A percentile compares a stretch with the other conserved stretches of the same genome.
These are phyloP conservation scores for Cucumis cinereus DNA, from an alignment of 306 rosid species.

Conservation along the genomic window DNA sequence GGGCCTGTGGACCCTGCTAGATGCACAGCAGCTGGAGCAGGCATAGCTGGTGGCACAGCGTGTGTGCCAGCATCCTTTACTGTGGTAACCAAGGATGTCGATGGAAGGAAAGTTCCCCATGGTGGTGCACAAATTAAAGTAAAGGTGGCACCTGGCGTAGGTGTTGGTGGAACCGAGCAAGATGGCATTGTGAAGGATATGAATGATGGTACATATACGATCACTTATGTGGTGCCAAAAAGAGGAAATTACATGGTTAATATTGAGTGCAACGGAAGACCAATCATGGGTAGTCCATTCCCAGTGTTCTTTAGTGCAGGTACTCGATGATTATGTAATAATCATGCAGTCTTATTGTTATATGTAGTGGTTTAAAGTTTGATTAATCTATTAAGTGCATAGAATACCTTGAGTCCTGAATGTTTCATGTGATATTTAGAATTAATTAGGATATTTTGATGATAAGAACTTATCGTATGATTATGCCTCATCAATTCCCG, in stretches of 20 bases:
- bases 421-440: neutral
- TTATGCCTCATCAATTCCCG: too few relatives aligned
- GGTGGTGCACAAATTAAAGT: constrained; percentile 77
- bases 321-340: constrained; percentile 14
- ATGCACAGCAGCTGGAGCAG: constrained; percentile 80
- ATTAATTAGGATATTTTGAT: neutral
- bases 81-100: constrained; percentile 73
- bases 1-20: constrained; percentile 83
- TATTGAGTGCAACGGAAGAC: constrained; percentile 80
- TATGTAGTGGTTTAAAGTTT: neutral
- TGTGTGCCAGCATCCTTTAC: constrained; percentile 67
- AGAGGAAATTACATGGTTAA: constrained; percentile 95
- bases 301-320: constrained; percentile 99
- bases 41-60: constrained; percentile 86
- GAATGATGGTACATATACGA: constrained; percentile 84
- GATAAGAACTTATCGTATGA: neutral
- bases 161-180: constrained; percentile 91
- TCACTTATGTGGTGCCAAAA: constrained; percentile 88
- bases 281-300: constrained; percentile 94
- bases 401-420: neutral
- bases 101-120: constrained; percentile 62
- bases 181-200: constrained; percentile 94
- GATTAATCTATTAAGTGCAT: neutral
- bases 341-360: neutral
- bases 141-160: constrained; percentile 68